phyloP scores from a whole-genome alignment of 202 grass and related monocot species.

The Eragrostis tef region DNA sequence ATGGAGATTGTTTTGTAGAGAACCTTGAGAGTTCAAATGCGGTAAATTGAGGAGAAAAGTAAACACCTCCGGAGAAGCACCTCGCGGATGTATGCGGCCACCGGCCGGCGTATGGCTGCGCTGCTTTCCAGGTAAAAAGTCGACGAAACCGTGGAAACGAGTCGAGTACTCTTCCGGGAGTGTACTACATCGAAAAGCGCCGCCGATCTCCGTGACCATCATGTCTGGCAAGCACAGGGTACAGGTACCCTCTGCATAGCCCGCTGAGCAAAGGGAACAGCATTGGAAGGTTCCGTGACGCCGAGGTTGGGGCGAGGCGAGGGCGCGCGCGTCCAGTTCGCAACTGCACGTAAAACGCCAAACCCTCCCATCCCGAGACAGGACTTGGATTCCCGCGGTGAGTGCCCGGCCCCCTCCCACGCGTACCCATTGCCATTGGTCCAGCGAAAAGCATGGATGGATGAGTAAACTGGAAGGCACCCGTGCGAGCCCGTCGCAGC shows the following conservation, averaged over 20 bases:
- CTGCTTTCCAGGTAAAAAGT: neutral
- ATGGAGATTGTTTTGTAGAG: too few relatives aligned
- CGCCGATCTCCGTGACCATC: too few relatives aligned
- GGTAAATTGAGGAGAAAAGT: too few relatives aligned
- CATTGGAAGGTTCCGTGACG: neutral
- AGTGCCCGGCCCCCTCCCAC: neutral
- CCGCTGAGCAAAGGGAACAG: neutral
- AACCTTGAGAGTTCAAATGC: too few relatives aligned
- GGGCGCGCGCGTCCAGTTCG: neutral
- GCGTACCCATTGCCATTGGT: neutral
- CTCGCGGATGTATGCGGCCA: neutral
- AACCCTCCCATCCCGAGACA: neutral
- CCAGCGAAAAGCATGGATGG: neutral
- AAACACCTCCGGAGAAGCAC: too few relatives aligned
- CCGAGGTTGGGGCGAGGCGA: too few relatives aligned
- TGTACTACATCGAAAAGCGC: too few relatives aligned
- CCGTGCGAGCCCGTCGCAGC: neutral
- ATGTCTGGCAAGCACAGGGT: too few relatives aligned
- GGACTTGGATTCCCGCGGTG: neutral
- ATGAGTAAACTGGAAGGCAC: constrained; percentile 11
- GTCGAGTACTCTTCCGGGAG: too few relatives aligned
- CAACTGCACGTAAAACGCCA: neutral
- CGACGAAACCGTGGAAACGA: neutral
- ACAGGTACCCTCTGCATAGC: neutral
- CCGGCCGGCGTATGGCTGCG: neutral